A percentile compares a stretch with the other conserved stretches of the same genome.
phyloP scores from a whole-genome alignment of 2,329 filamentous ascomycete species.

The Coleophoma eucalyptorum region DNA sequence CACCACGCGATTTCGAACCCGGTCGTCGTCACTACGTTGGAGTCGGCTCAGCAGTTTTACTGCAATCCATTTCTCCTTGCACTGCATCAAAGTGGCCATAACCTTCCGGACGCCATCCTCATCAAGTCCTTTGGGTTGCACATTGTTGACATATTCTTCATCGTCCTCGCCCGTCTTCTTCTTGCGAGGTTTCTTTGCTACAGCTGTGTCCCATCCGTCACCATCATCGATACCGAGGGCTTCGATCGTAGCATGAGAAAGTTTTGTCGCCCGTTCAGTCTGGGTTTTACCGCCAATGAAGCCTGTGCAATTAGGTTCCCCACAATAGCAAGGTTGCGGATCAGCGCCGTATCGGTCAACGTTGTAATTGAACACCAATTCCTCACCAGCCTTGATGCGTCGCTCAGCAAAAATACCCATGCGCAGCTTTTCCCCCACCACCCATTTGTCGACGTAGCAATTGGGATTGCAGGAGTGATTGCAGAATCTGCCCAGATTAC shows the following conservation, averaged over 20 bases:
- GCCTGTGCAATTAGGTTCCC: slow-evolving; percentile 88
- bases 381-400: slow-evolving; percentile 80
- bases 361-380: slow-evolving; percentile 99
- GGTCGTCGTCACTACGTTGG: slow-evolving; percentile 80
- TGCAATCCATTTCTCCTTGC: slow-evolving; percentile 98
- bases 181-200: slow-evolving; percentile 86
- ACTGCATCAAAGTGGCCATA: slow-evolving; percentile 95
- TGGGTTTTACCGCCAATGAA: slow-evolving; percentile 98
- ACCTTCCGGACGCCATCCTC: slow-evolving; percentile 87
- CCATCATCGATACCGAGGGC: slow-evolving; percentile 92
- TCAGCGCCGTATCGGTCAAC: slow-evolving; percentile 97
- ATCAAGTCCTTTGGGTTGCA: slow-evolving; percentile 74
- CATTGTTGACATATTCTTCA: slow-evolving; percentile 90
- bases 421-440: slow-evolving; percentile 91
- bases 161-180: slow-evolving; percentile 91
- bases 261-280: slow-evolving; percentile 89
- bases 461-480: slow-evolving; percentile 99
- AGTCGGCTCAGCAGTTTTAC: slow-evolving; percentile 91
- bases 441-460: slow-evolving; percentile 99
- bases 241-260: slow-evolving; percentile 86
- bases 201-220: slow-evolving; percentile 86
- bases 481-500: slow-evolving; percentile 94
- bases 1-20: slow-evolving; percentile 82
- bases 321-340: slow-evolving; percentile 95
- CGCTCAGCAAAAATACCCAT: slow-evolving; percentile 98